Base-by-base conservation (phyloP, 2,329 filamentous ascomycete genomes). In the Dothistroma septosporum region DNA sequence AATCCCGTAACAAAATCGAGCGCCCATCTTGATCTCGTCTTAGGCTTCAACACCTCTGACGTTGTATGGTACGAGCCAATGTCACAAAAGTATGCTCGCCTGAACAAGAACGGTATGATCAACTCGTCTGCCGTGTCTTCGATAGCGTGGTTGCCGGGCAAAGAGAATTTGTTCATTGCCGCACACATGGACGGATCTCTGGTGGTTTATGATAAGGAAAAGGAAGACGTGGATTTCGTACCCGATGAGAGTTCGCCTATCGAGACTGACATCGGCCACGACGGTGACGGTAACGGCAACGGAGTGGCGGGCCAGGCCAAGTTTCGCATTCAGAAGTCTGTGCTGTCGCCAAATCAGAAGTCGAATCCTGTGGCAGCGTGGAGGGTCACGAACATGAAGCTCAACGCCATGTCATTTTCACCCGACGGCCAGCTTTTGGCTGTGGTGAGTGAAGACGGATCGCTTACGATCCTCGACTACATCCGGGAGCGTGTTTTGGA, bases 51-150 rank as follows among this genome's bases (percentile, higher is more conserved):
- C 7, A 95, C 92, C 0, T 92, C 92, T 44, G 94, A 99, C 75
- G 92, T 99, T 53, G 93, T 99, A 64, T 99, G 94, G 94, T 97
- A 94, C 80, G 94, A 99, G 76, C 92, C 94, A 11, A 90, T 97
- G 70, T 93, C 92, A 44, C 93, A 97, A 70, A 92, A 95, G 73
- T 99, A 99, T 75, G 90, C 91, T 2, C 87, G 94, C 21, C 82
- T 99, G 70, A 99, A 99, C 74, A 99, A 99, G 78, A 97, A 97
- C 74, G 93, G 93, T 24, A 84, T 89, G 59, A 95, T 97, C 75
- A 96, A 96, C 70, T 83, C 84, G 55, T 91, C 90, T 0, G 87
- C 93, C 0, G 88, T 97, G 1, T 89, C 90, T 0, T 87, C 93
- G 63, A 95, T 99, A 65, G 85, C 85, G 71, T 99, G 94, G 94